Conservation (phyloP, 2,329 filamentous ascomycete genomes). For the Teratosphaeria destructans region DNA sequence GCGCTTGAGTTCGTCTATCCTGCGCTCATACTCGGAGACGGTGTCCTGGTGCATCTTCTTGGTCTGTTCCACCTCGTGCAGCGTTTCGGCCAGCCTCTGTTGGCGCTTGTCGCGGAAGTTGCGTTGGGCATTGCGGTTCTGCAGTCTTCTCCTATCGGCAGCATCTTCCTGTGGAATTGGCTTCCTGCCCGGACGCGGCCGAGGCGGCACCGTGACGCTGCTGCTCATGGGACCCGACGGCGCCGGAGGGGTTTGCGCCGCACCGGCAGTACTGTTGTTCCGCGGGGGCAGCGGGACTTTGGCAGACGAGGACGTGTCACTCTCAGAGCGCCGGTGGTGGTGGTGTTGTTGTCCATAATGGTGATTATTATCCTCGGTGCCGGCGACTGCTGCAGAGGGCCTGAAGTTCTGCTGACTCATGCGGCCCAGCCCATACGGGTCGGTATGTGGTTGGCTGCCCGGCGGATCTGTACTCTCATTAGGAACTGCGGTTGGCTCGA, state of each 20-base stretch:
- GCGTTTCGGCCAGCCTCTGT: constrained; percentile 59
- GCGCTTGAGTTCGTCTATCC: background rate
- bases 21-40: constrained; percentile 4
- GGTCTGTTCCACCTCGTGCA: constrained; percentile 6
- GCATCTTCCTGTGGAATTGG: constrained; percentile 69
- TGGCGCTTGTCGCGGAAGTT: constrained; percentile 82
- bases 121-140: constrained; percentile 85
- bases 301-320: background rate
- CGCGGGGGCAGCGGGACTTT: constrained; percentile 1
- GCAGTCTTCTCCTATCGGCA: constrained; percentile 83
- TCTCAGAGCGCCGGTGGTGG: background rate
- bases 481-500: background rate
- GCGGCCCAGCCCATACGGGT: background rate
- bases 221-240: constrained; percentile 28
- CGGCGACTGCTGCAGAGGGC: background rate
- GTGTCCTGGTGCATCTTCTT: constrained; percentile 6
- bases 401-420: background rate
- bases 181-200: constrained; percentile 68
- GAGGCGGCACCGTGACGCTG: constrained; percentile 29
- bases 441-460: background rate
- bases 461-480: background rate
- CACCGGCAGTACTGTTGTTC: background rate
- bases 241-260: background rate
- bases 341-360: no score
- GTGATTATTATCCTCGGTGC: background rate